Base-by-base conservation (phyloP, 306 rosid species). In the Vigna radiata region DNA sequence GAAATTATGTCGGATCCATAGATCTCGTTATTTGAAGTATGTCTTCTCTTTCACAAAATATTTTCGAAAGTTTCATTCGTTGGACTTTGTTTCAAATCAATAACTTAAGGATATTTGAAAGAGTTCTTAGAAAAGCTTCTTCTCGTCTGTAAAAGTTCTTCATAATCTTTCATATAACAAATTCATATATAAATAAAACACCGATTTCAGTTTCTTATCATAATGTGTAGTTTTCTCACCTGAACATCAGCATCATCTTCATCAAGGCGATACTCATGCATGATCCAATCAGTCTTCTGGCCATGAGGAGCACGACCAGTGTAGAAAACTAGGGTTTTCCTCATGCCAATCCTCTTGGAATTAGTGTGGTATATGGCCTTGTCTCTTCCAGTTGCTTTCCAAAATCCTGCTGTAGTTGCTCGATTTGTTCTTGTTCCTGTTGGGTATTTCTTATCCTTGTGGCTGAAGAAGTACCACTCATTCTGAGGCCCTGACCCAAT, bases 221-320 rank as follows among this genome's bases (percentile, higher is more conserved):
- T 7, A 8, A 7, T 33, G 14, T 62, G 15, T 61, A 1, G 12
- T 9, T 82, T 53, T 58, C 41, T 67, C 64, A 91, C 96, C 86
- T 92, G 96, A 88, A 91, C 66, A 18, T 91, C 89, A 1, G 83
- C 75, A 31, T 82, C 85, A 50, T 92, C 90, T 37, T 95, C 94
- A 0, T 95, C 97, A 14, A 95, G 97, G 78, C 99, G 99, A 11
- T 90, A 92, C 70, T 95, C 99, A 63, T 95, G 99, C 99, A 95
- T 95, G 88, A 95, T 95, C 99, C 99, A 95, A 39, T 95, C 99
- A 39, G 97, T 92, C 79, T 95, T 95, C 25, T 90, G 97, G 83
- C 99, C 99, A 53, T 89, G 97, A 68, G 99, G 99, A 68, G 99
- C 99, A n/a, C 99, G 96, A 14, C 99, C 99, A 6, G 96, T 95